Evolutionary conservation across 345 rosid species (phyloP), one percentile per base, ranked within the genome.

Genomic region (Psidium guajava): DNA sequence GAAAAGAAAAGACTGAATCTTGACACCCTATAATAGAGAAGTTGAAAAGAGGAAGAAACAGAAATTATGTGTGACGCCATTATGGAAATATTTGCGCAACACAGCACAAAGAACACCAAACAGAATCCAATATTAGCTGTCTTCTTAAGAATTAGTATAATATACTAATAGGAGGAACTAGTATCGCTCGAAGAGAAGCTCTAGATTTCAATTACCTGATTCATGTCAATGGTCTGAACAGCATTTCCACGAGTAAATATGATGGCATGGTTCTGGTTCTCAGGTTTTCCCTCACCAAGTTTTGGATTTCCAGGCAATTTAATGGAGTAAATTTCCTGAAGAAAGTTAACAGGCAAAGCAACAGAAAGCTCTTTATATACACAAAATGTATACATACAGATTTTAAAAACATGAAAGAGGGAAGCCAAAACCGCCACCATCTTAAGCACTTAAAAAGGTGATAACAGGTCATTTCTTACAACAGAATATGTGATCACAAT

Each of bases 241-340:
- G 99, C 98, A 91, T 91, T 95, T 91, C 99, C 99, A 53, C 99
- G 98, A 84, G 99, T 95, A 90, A 97, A 97, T 83, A 97, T 86
- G 90, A 97, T 89, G 27, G 99, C 99, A 87, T 97, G 99, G 87
- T 97, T 97, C 92, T 97, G 99, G 91, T 97, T 97, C 92, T 97
- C 99, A 84, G 99, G 99, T 91, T 95, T 97, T 84, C 99, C 99
- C 90, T 97, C 98, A 54, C 99, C 99, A 88, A 97, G 92, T 91
- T 97, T 97, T 15, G 99, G 99, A 89, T 96, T 90, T 90, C 99
- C 99, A 80, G 99, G 98, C 90, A 96, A 92, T 89, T 94, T 95
- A 87, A 96, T 90, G 77, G 98, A 95, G 91, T 94, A 96, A 86
- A 96, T 92, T 93, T 96, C 98, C 99, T 96, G 91, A 87, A 83